Evolutionary conservation across 1,139 yeast species (phyloP).

Genomic region (Arxiozyma bovina): DNA sequence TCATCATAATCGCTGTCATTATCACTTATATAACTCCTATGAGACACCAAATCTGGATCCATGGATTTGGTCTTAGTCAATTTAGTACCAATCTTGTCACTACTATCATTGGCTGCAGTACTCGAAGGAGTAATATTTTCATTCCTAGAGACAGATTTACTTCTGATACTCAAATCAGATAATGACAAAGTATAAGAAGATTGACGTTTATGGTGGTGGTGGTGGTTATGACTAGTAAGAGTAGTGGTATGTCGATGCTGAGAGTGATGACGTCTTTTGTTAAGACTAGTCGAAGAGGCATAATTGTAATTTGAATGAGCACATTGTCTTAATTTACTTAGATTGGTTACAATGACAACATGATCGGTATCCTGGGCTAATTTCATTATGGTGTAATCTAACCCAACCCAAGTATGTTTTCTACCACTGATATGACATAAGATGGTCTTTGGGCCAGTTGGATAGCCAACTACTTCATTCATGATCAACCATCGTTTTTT

Average conservation of each 20-base stretch:
- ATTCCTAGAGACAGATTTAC: not conserved
- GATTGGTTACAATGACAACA: slow-evolving; percentile 46
- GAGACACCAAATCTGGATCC: not conserved
- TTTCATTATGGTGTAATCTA: slow-evolving; percentile 54
- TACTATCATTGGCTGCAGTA: too few species aligned
- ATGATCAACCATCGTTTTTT: slow-evolving; percentile 20
- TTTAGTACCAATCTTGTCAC: not conserved
- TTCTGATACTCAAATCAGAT: not conserved
- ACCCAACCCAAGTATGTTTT: slow-evolving; percentile 67
- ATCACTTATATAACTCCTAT: not conserved
- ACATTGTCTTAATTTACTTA: slow-evolving; percentile 19
- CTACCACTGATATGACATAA: slow-evolving; percentile 61
- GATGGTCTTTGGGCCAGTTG: slow-evolving; percentile 41
- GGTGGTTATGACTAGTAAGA: not conserved
- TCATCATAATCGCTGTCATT: not conserved
- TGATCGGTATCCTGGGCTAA: slow-evolving; percentile 56
- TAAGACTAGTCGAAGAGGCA: not conserved
- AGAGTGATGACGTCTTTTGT: not conserved
- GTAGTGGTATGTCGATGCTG: not conserved
- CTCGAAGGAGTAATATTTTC: not conserved
- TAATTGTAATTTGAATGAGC: not conserved
- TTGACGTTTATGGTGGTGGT: not conserved
- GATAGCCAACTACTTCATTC: slow-evolving; percentile 21
- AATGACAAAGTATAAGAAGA: not conserved
- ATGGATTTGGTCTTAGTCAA: not conserved